Evolutionary conservation across 2,329 filamentous ascomycete species (phyloP).

Genomic region (Aulographum hederae): DNA sequence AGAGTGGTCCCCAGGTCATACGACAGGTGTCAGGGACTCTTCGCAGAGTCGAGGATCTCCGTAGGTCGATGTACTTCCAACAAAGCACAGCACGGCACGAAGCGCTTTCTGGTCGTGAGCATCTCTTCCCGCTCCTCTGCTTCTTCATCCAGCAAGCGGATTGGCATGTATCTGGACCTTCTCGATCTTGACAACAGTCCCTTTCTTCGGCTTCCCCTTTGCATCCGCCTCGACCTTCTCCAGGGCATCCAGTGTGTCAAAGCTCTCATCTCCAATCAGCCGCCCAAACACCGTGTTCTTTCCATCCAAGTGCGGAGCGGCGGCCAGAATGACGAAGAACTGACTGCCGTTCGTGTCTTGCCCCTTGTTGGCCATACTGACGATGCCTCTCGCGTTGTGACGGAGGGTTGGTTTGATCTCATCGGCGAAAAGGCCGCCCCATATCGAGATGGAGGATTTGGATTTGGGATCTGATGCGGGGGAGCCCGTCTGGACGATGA

Average conservation of each 20-base stretch:
- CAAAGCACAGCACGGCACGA: too few relatives aligned
- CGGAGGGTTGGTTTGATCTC: slow-evolving; percentile 56
- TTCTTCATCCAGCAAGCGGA: slow-evolving; percentile 46
- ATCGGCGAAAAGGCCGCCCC: slow-evolving; percentile 53
- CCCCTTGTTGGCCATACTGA: slow-evolving; percentile 67
- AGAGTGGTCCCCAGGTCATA: too few relatives aligned
- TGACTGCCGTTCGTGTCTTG: slow-evolving; percentile 58
- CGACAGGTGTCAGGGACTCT: too few relatives aligned
- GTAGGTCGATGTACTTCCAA: too few relatives aligned
- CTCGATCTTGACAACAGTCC: slow-evolving; percentile 39
- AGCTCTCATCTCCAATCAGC: slow-evolving; percentile 32
- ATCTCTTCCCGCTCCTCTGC: too few relatives aligned
- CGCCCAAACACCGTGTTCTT: slow-evolving; percentile 73
- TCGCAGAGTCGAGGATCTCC: too few relatives aligned
- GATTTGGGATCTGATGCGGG: slow-evolving; percentile 29
- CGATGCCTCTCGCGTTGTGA: slow-evolving; percentile 49
- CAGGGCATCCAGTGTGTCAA: slow-evolving; percentile 48
- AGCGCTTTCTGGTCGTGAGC: too few relatives aligned
- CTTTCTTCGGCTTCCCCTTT: slow-evolving; percentile 55
- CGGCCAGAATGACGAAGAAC: slow-evolving; percentile 65
- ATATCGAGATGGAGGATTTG: slow-evolving; percentile 57
- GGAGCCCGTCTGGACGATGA: slow-evolving; percentile 65
- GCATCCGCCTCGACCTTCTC: slow-evolving; percentile 58
- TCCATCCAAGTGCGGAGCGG: slow-evolving; percentile 64
- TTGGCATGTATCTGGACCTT: slow-evolving; percentile 62